phyloP scores from a whole-genome alignment of 148 eudicot species.

The Chenopodium quinoa region DNA sequence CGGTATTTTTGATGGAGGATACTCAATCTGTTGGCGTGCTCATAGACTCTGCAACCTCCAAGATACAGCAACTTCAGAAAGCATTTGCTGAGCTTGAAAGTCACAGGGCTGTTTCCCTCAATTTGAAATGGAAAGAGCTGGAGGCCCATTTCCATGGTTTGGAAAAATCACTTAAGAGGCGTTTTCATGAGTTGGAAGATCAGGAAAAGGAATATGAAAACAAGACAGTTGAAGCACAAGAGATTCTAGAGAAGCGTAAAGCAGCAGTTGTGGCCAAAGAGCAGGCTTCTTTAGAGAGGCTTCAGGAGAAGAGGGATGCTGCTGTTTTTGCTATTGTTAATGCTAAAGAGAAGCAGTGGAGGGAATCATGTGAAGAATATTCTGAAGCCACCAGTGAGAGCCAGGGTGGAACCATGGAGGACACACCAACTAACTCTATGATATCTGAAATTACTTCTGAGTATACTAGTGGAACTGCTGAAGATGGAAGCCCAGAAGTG shows the following conservation, averaged over 20 bases:
- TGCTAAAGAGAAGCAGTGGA: conserved; percentile 69
- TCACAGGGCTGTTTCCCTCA: conserved; percentile 81
- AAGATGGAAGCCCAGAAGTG: conserved; percentile 38
- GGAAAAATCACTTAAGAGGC: conserved; percentile 94
- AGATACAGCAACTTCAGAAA: conserved; percentile 96
- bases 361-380: conserved; percentile 40
- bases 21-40: conserved; percentile 59
- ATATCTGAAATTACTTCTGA: conserved; percentile 47
- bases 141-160: conserved; percentile 98
- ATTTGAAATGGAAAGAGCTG: conserved; percentile 96
- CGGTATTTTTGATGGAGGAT: conserved; percentile 62
- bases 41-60: conserved; percentile 84
- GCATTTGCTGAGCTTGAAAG: conserved; percentile 99
- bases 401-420: conserved; percentile 44
- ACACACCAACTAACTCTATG: conserved; percentile 48
- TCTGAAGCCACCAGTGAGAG: conserved; percentile 34
- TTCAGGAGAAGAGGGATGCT: conserved; percentile 97
- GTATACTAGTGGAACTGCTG: conserved; percentile 30
- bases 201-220: conserved; percentile 85
- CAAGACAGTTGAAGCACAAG: conserved; percentile 65
- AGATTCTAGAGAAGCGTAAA: conserved; percentile 65
- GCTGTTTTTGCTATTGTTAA: conserved; percentile 69
- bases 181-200: conserved; percentile 89
- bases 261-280: conserved; percentile 82
- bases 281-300: conserved; percentile 67